Base-by-base conservation (phyloP, 2,329 filamentous ascomycete species). In the Graphilbum fragrans region DNA sequence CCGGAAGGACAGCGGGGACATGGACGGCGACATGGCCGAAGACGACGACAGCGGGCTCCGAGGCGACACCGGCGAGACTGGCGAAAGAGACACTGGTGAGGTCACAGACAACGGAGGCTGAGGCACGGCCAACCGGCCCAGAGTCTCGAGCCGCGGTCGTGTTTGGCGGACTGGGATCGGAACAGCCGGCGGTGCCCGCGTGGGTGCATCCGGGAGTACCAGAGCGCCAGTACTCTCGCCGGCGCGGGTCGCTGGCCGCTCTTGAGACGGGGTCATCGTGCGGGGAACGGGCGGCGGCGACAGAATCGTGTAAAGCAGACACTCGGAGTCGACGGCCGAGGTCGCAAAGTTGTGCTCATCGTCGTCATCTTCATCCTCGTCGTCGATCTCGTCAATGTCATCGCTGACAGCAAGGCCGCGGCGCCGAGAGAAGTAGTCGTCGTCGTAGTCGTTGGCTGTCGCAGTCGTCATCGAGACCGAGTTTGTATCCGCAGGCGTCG, bases 261-360 rank as follows among this genome's bases (percentile, higher is more conserved):
- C 16, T n/a, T 33, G 21, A 35, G n/a, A 35, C 43, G 7, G 36
- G 41, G 41, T 38, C 44, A 22, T 23, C 39, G 22, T 48, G 37
- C 66, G 64, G 46, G 63, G 64, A 35, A 64, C 61, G 0, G 73
- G 72, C 1, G 72, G 71, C 9, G 72, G 72, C 3, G 73, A 75
- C 16, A 76, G 56, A 33, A 61, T 57, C 2, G 69, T 71, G 44
- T 63, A 68, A 1, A 62, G 54, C 19, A 62, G 58, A 3, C 45
- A 60, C 41, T 74, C 71, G 0, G 65, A 65, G 7, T 57, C 51
- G 4, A 67, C 64, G 1, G 69, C 68, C 4, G 64, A 67, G n/a
- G 29, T 31, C 5, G 73, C 73, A 50, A 80, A 79, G 57, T 78
- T 78, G 47, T 45, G 34, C 33, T 77, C 72, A 49, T 79, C 74